phyloP scores from a whole-genome alignment of 1,284 basidiomycete genomes.

The Waitea zeae region DNA sequence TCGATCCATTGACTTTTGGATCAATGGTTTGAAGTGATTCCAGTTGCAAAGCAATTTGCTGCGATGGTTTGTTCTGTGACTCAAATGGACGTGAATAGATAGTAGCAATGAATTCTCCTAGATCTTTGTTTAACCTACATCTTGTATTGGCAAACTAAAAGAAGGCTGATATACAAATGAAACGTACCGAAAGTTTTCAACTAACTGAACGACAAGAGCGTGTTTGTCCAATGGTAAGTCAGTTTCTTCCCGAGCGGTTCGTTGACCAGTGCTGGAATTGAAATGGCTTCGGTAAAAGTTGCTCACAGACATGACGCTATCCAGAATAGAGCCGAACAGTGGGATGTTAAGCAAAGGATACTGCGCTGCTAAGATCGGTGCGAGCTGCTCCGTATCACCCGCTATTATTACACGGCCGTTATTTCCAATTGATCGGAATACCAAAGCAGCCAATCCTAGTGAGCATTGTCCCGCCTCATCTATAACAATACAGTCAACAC shows the following conservation, averaged over 20 bases:
- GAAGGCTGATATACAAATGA: not conserved
- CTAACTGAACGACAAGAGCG: slow-evolving; percentile 27
- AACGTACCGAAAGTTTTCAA: slow-evolving; percentile 16
- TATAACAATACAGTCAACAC: slow-evolving; percentile 23
- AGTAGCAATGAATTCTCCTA: slow-evolving; percentile 29
- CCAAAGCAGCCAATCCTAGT: slow-evolving; percentile 23
- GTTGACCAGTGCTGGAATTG: too few species aligned
- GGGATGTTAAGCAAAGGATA: slow-evolving; percentile 21
- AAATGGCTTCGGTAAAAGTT: too few species aligned
- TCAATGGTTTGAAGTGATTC: too few species aligned
- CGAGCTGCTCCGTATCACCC: slow-evolving; percentile 31
- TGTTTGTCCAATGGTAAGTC: too few species aligned
- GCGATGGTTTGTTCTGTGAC: slow-evolving; percentile 24
- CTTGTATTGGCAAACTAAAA: too few species aligned
- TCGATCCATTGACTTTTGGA: too few species aligned
- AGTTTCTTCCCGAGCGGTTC: too few species aligned
- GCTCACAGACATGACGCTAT: slow-evolving; percentile 23
- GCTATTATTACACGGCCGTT: slow-evolving; percentile 24
- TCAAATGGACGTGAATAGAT: slow-evolving; percentile 28
- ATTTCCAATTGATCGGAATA: slow-evolving; percentile 20
- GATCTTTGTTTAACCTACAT: slow-evolving; percentile 26
- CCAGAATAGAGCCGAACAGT: slow-evolving; percentile 29
- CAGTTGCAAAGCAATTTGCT: too few species aligned
- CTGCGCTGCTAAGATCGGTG: slow-evolving; percentile 25
- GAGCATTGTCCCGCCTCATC: slow-evolving; percentile 32